Percentiles rank a stretch among this genome's conserved stretches.
phyloP scores from a whole-genome alignment of 202 grass and related monocot species.

The Panicum hallii region DNA sequence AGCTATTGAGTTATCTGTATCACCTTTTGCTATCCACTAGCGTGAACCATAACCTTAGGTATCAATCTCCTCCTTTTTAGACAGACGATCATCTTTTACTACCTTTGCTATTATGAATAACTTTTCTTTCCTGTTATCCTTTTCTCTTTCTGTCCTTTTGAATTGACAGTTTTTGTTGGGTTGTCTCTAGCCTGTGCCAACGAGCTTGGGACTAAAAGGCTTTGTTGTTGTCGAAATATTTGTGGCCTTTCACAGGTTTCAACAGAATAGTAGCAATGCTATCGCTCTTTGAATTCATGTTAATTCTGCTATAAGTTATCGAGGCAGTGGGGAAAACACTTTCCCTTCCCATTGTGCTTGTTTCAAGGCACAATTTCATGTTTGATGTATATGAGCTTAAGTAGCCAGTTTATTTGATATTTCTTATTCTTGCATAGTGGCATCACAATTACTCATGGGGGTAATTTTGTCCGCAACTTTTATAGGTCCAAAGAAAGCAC shows the following conservation, averaged over 20 bases:
- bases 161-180: background rate
- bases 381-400: background rate
- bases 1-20: background rate
- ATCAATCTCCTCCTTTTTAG: background rate
- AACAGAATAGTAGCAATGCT: background rate
- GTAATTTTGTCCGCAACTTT: conserved; percentile 28
- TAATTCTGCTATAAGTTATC: background rate
- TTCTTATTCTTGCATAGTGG: conserved; percentile 2
- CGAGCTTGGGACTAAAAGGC: background rate
- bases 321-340: background rate
- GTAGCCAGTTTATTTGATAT: conserved; percentile 23
- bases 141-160: background rate
- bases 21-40: background rate
- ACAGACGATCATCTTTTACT: background rate
- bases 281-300: background rate
- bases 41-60: background rate
- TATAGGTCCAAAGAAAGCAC: conserved; percentile 96
- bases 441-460: conserved; percentile 27
- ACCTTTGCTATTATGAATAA: background rate
- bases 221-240: no score
- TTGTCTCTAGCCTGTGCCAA: no score
- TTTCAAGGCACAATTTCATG: background rate
- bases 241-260: conserved; percentile 13
- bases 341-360: conserved; percentile 27
- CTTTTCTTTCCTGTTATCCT: background rate